Conservation (phyloP, 139 green algal genomes). For the Tetraselmis chui region DNA sequence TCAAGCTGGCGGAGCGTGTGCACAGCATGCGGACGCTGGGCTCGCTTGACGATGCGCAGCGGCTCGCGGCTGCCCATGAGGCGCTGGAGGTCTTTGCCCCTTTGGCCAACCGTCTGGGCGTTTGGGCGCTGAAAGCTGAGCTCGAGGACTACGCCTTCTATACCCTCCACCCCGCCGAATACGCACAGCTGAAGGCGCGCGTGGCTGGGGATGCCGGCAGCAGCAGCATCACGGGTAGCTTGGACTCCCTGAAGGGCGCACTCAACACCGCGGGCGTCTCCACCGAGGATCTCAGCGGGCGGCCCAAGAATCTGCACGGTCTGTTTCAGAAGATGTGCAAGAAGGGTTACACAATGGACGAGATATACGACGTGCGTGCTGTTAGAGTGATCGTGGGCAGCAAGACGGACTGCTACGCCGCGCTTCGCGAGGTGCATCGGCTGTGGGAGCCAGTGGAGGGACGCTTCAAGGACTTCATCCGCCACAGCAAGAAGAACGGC, state of each 20-base stretch:
- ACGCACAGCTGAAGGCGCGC: conserved; percentile 18
- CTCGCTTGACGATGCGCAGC: neutral
- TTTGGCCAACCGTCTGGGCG: conserved; percentile 83
- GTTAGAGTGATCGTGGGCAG: conserved; percentile 75
- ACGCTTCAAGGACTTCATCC: conserved; percentile 81
- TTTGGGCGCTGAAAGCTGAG: conserved; percentile 82
- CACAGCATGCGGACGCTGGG: conserved; percentile 59
- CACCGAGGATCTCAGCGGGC: conserved; percentile 72
- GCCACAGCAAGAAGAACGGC: conserved; percentile 79
- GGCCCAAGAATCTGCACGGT: conserved; percentile 88
- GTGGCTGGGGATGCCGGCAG: neutral
- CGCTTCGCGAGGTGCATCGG: conserved; percentile 54
- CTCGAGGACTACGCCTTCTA: conserved; percentile 87
- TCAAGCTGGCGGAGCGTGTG: conserved; percentile 78
- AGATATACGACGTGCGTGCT: conserved; percentile 74
- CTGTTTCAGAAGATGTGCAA: conserved; percentile 78
- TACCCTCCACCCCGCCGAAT: conserved; percentile 44
- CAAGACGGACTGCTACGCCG: conserved; percentile 83
- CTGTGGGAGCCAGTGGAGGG: conserved; percentile 56
- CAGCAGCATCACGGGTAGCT: conserved; percentile 16
- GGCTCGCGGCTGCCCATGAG: conserved; percentile 48
- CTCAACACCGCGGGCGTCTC: conserved; percentile 27
- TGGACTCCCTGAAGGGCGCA: conserved; percentile 27
- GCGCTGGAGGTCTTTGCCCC: conserved; percentile 74
- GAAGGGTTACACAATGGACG: conserved; percentile 43